These are phyloP conservation scores for Geosmithia flava DNA, from an alignment of 2,329 filamentous ascomycete genomes.

Conservation along the genomic window DNA sequence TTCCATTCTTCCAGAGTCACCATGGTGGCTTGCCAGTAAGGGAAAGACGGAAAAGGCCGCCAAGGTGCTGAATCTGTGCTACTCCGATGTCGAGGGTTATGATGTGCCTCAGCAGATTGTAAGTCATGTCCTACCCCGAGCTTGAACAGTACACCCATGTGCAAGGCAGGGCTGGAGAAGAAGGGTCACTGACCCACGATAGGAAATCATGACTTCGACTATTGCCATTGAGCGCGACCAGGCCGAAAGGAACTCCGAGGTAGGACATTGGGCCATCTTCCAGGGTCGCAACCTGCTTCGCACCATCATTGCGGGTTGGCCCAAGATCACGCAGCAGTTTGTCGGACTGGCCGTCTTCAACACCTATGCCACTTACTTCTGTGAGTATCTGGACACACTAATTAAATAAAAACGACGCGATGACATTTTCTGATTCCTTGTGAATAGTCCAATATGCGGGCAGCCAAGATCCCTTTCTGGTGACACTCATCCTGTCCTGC, in stretches of 20 bases:
- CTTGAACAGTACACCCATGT: neutral
- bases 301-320: conserved; percentile 23
- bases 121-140: neutral
- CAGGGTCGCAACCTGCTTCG: conserved; percentile 21
- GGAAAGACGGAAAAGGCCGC: conserved; percentile 16
- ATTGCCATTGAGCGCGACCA: conserved; percentile 16
- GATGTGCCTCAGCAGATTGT: conserved; percentile 19
- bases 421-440: too few relatives aligned
- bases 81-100: conserved; percentile 17
- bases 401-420: too few relatives aligned
- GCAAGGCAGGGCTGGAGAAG: neutral
- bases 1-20: conserved; percentile 20
- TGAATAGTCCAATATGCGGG: conserved; percentile 22
- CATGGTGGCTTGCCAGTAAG: conserved; percentile 22
- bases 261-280: conserved; percentile 18
- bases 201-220: conserved; percentile 18
- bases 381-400: conserved; percentile 9
- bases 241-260: conserved; percentile 15
- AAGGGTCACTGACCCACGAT: conserved; percentile 7
- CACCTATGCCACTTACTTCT: conserved; percentile 25
- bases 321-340: conserved; percentile 25
- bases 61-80: conserved; percentile 12
- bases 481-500: conserved; percentile 25
- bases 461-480: conserved; percentile 24
- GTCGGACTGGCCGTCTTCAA: conserved; percentile 24